Evolutionary conservation across 1,284 basidiomycete species (phyloP).

Genomic region (Ganoderma sinense): DNA sequence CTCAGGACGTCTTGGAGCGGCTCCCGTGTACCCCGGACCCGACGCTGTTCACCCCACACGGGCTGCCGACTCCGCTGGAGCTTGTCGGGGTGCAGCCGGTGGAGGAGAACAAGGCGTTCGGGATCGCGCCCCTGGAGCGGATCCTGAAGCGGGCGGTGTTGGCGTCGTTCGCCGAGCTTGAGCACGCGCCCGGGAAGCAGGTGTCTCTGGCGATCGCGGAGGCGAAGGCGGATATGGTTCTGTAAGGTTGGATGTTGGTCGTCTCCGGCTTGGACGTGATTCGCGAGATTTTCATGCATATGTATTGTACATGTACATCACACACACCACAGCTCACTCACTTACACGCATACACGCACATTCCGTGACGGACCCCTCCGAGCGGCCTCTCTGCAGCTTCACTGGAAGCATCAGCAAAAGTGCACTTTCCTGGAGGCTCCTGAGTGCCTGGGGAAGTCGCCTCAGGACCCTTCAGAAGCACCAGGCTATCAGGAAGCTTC

Average conservation of each 20-base stretch:
- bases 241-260: background rate
- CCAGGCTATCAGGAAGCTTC: too few relatives aligned
- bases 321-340: background rate
- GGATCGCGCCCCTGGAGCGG: slow-evolving; percentile 37
- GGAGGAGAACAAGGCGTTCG: slow-evolving; percentile 14
- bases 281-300: background rate
- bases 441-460: too few relatives aligned
- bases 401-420: too few relatives aligned
- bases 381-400: too few relatives aligned
- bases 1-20: background rate
- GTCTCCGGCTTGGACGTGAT: background rate
- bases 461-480: too few relatives aligned
- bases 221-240: slow-evolving; percentile 21
- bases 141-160: slow-evolving; percentile 33
- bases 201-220: slow-evolving; percentile 13
- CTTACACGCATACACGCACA: too few relatives aligned
- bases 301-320: background rate
- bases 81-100: slow-evolving; percentile 17
- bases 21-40: background rate
- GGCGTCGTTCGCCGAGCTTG: slow-evolving; percentile 4
- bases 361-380: too few relatives aligned
- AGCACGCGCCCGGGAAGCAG: slow-evolving; percentile 15
- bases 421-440: too few relatives aligned
- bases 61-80: slow-evolving; percentile 27
- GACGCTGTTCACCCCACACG: slow-evolving; percentile 9